Evolutionary conservation across 2,329 filamentous ascomycete species (phyloP), one percentile per base, ranked within the genome.

Genomic region (Teratosphaeria zuluensis): DNA sequence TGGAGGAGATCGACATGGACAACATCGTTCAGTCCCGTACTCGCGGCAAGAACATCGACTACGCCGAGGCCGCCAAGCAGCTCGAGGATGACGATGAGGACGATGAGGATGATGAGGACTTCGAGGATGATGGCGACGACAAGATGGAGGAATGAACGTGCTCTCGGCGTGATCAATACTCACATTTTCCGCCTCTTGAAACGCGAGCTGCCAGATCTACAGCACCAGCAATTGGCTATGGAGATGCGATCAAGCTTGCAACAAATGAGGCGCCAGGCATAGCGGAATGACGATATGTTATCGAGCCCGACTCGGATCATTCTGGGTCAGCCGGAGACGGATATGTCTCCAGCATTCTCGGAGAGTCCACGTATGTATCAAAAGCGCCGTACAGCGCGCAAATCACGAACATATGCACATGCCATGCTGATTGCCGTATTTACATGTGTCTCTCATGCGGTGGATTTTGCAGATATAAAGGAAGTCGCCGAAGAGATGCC

Each of bases 21-120:
- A 97, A 97, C 82, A 95, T 97, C 74, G 85, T 97, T 71, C 74
- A 78, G 60, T 82, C 81, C 64, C 92, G 94, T 75, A 97, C 92
- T 63, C 92, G 92, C 70, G 92, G 92, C 72, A 89, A 90, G 75
- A 82, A 86, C 70, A 96, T 97, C 73, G 90, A 97, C 81, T 97
- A 90, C 77, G 88, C 88, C 69, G 91, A 95, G 79, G 92, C 92
- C 21, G 90, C 90, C 30, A 81, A 88, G 75, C 85, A 95, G 75
- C 83, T 88, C 68, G 84, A 83, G 53, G 83, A 80, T 63, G 83
- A 85, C n/a, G 86, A 89, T 7, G 88, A 92, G 4, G 88, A 90
- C 14, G 86, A 92, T 32, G 90, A 91, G 52, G 88, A 94, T 0
- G 88, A 88, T 53, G 86, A 89, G 60, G 87, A 70, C 42, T 35